phyloP scores from a whole-genome alignment of 352 stramenopile species.

The Pythium rhizo-oryzae region DNA sequence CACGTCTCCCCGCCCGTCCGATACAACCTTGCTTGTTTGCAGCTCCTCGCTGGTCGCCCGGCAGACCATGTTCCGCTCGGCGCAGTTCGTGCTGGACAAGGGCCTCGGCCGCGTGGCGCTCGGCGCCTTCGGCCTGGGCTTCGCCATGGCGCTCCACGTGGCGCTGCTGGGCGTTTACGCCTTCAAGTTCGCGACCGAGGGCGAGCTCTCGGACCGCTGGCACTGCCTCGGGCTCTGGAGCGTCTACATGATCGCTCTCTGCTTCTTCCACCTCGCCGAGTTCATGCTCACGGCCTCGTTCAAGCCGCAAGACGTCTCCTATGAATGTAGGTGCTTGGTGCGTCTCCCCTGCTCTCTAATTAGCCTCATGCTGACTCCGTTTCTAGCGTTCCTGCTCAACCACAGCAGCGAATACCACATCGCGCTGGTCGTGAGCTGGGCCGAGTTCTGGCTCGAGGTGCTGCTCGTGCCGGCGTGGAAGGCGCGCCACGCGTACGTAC shows the following conservation, averaged over 20 bases:
- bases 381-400: slow-evolving; percentile 87
- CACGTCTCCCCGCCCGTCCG: background rate
- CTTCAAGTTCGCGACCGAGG: slow-evolving; percentile 20
- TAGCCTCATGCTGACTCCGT: background rate
- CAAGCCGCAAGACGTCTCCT: slow-evolving; percentile 74
- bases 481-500: slow-evolving; percentile 48
- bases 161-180: slow-evolving; percentile 46
- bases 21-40: background rate
- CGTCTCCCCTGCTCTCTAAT: background rate
- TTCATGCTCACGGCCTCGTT: slow-evolving; percentile 84
- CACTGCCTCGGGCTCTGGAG: slow-evolving; percentile 66
- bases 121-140: slow-evolving; percentile 74
- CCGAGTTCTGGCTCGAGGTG: slow-evolving; percentile 93
- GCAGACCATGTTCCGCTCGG: slow-evolving; percentile 60
- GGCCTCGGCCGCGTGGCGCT: slow-evolving; percentile 78
- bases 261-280: slow-evolving; percentile 86
- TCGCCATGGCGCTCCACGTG: slow-evolving; percentile 71
- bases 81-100: slow-evolving; percentile 76
- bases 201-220: slow-evolving; percentile 38
- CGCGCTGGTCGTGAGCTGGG: slow-evolving; percentile 73
- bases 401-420: slow-evolving; percentile 91
- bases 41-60: too few species aligned
- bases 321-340: slow-evolving; percentile 58
- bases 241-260: slow-evolving; percentile 75
- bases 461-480: slow-evolving; percentile 82